Base-by-base conservation (phyloP, 345 rosid species). In the Luvunga scandens region DNA sequence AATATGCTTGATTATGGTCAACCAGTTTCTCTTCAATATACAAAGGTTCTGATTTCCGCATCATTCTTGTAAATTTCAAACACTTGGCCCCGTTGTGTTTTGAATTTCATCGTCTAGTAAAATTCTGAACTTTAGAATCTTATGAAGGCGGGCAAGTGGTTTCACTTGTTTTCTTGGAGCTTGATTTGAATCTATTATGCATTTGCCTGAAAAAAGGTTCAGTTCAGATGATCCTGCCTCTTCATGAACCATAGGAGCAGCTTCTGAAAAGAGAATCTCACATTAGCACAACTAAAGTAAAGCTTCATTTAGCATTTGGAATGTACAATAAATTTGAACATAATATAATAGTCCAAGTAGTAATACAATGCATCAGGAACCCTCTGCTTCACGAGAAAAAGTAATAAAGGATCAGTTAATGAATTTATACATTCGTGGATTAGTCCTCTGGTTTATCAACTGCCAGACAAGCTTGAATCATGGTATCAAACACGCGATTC, bases 61-160 rank as follows among this genome's bases (percentile, higher is more conserved):
- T 27, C 55, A 77, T 36, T 33, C 57, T 39, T 18, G 27, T 57
- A 21, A 21, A 55, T 9, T 56, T 42, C 45, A 76, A 36, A 2
- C 48, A 18, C 38, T 64, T 27, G 71, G 77, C 30, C 31, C 75
- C 38, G 80, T 39, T 68, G 77, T 78, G 83, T 75, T 84, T 77
- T 82, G 77, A 78, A 62, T 66, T 19, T 86, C 87, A 21, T 60
- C 83, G 48, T 88, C 90, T 4, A 77, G 56, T 31, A 82, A 82
- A 75, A 91, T 25, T 48, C 89, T 81, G 60, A 87, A 87, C 88
- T 88, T 87, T 3, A 91, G 86, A 80, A 85, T 85, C 87, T 91
- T 93, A 39, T 89, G 85, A 25, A 90, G 87, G 45, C 73, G 67
- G 4, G 89, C 88, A 68, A 86, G 83, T 55, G 92, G 91, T 78